Evolutionary conservation across 768 basidiomycete species (phyloP), one percentile per base, ranked within the genome.

Genomic region (Suillus spraguei): DNA sequence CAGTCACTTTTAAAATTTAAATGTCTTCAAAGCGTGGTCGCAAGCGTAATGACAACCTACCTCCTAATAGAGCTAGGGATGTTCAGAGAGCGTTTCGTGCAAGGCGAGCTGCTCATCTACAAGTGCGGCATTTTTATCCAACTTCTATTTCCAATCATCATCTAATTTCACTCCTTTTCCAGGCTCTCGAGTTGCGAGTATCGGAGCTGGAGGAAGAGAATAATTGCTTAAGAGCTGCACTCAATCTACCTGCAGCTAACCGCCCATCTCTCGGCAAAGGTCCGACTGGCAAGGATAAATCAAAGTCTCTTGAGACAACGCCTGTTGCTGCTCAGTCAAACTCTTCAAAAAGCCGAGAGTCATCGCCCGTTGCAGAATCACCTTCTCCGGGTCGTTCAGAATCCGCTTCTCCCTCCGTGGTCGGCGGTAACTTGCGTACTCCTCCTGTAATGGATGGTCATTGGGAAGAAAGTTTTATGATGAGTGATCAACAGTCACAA

Each of bases 11-110:
- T 55, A 61, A 33, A 64, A 61, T 63, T 64, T 66, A 46, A 69
- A 92, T 91, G 90, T 92, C 91, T 69, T 92, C 91, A 66, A 94
- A 93, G 79, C 88, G 92, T 71, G 93, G 92, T 65, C 85, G 92
- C 71, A 94, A 94, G 71, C 82, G 92, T 67, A 85, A 86, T 72
- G 84, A 86, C 70, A 84, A 81, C 69, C 82, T 87, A 44, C 85
- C 85, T 69, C 85, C 85, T 65, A 81, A 79, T 69, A 86, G 93
- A 66, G 93, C 94, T 35, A 81, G 94, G 63, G 94, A 95, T 70
- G 92, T 95, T 20, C 94, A 96, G 73, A 79, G 94, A 71, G 94
- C 93, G 10, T 96, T 95, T 80, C 85, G 94, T 66, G 94, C 94
- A 39, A 82, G 94, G 67, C 86, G 94, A 69, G 93, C 93, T 65